Percentiles rank a stretch among this genome's conserved stretches.
Conservation (phyloP, 805 yeast genomes). For the Maudiozyma bulderi region DNA sequence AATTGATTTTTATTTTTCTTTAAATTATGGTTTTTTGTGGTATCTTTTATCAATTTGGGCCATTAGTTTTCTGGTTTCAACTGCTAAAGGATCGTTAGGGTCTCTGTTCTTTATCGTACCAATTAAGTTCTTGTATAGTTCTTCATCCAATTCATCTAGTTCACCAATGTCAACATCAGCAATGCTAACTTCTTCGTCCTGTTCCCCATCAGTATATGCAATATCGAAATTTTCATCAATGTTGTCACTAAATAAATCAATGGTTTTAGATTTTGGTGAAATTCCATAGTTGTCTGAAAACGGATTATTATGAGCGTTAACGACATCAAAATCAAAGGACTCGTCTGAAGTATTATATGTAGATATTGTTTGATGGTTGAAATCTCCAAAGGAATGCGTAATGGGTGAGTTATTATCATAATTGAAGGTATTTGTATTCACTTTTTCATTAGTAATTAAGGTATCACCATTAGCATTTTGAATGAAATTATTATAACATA, state of each 20-base stretch:
- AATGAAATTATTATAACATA: neutral
- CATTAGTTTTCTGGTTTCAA: neutral
- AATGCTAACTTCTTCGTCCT: conserved; percentile 22
- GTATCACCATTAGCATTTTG: conserved; percentile 1
- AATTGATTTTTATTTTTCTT: too few relatives aligned
- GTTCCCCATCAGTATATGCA: conserved; percentile 10
- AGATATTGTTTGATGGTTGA: neutral
- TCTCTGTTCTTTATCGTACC: conserved; percentile 3
- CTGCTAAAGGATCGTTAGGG: neutral
- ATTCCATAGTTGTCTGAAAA: neutral
- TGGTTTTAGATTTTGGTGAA: neutral
- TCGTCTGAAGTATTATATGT: neutral
- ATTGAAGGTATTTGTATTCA: too few relatives aligned
- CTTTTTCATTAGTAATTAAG: neutral
- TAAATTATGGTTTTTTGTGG: neutral
- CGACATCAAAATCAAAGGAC: neutral
- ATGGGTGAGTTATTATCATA: neutral
- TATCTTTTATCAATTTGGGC: neutral
- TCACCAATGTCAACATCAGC: conserved; percentile 23
- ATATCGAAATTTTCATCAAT: conserved; percentile 17
- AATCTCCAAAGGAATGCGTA: neutral
- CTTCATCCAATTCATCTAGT: conserved; percentile 26
- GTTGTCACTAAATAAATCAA: conserved; percentile 11
- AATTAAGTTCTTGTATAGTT: conserved; percentile 21
- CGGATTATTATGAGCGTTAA: neutral